Base-by-base conservation (phyloP, 371 early-diverging fungal species). In the Mucor racemosus region DNA sequence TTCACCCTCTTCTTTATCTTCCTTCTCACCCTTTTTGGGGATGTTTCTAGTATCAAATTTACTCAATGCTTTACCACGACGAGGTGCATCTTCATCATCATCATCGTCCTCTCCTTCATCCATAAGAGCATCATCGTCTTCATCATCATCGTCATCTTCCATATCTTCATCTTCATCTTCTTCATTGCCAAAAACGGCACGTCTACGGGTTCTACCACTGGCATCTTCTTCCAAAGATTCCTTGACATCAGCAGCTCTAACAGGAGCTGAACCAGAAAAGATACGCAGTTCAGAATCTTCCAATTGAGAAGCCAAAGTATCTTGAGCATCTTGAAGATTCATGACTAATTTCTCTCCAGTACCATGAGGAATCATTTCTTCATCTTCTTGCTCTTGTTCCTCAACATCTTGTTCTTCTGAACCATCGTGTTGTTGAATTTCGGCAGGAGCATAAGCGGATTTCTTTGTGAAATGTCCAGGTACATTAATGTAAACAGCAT, bases 401-500 rank as follows among this genome's bases (percentile, higher is more conserved):
- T 26, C 26, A 26, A 26, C 26, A 39, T 76, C 79, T 3, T 71
- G 76, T 7, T 76, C 81, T 11, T 64, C 76, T 15, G 80, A 72
- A n/a, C 72, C 71, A 8, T 60, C 67, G 15, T 73, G 62, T 41
- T 71, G 70, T 57, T 78, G 66, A 64, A 65, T 62, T 68, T 76
- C 74, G 42, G 81, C 38, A 59, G 83, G 78, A 15, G 77, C 83
- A 66, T 77, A 69, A 13, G 83, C 83, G 7, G 83, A 80, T 64
- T 86, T 85, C 66, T 89, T 90, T 15, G 92, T 88, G 66, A 93
- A 94, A 42, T 87, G 85, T 39, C 95, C 95, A 9, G 95, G 94
- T 6, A 99, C 94, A 66, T 96, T 93, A 70, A 99, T 96, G 72
- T 99, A 99, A 17, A 99, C 95, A 9, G 97, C 98, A 84, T 99